Percentiles rank a stretch among this genome's conserved stretches.
These are phyloP conservation scores for Amorphotheca resinae DNA, from an alignment of 495 filamentous ascomycete genomes.

Conservation along the genomic window DNA sequence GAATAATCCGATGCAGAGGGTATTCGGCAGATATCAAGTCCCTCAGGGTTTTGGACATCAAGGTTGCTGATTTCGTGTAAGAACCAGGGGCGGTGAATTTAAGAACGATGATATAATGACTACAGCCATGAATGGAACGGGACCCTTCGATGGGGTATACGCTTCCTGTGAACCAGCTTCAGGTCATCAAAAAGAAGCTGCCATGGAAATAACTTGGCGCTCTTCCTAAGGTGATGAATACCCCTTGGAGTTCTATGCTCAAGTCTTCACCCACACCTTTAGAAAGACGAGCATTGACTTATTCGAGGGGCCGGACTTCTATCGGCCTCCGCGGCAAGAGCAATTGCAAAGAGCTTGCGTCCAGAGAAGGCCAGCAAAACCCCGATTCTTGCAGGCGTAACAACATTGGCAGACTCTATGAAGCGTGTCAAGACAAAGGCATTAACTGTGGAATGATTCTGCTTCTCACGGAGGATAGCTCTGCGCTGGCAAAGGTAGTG, in stretches of 20 bases:
- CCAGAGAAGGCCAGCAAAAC: constrained; percentile 32
- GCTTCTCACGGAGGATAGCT: constrained; percentile 52
- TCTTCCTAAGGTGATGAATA: constrained; percentile 42
- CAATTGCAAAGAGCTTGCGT: constrained; percentile 29
- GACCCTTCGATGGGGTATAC: constrained; percentile 37
- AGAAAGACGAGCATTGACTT: constrained; percentile 31
- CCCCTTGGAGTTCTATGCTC: constrained; percentile 35
- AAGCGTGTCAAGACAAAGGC: constrained; percentile 26
- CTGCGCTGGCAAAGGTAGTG: constrained; percentile 27
- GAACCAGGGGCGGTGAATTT: constrained; percentile 28
- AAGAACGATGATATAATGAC: constrained; percentile 30
- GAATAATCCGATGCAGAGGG: constrained; percentile 20
- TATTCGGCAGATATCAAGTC: constrained; percentile 31
- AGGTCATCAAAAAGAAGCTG: constrained; percentile 27
- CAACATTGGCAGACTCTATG: constrained; percentile 30
- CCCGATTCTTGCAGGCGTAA: constrained; percentile 18
- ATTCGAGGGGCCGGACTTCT: constrained; percentile 36
- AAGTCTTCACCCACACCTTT: constrained; percentile 26
- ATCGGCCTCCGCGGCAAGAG: constrained; percentile 34
- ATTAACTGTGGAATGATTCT: constrained; percentile 36
- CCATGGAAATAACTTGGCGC: constrained; percentile 33
- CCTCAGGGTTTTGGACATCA: constrained; percentile 36
- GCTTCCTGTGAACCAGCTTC: constrained; percentile 34
- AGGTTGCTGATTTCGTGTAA: constrained; percentile 33
- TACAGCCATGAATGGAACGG: constrained; percentile 42